Percentiles rank a stretch among this genome's conserved stretches.
Evolutionary conservation across 1,284 basidiomycete genomes (phyloP).

Genomic region (Exobasidium cylindrosporum): DNA sequence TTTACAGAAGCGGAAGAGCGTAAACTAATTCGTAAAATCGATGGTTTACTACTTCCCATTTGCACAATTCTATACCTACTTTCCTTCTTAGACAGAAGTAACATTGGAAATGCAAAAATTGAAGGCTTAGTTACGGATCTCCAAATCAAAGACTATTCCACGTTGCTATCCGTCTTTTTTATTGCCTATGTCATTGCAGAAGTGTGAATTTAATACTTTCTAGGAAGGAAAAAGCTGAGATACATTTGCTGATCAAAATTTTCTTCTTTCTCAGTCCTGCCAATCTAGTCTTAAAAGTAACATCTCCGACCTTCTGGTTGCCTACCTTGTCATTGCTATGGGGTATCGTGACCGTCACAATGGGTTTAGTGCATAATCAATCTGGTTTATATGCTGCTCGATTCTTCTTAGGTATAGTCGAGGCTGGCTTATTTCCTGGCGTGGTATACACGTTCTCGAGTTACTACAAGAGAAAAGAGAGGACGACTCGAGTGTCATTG

Average conservation of each 20-base stretch:
- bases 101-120: conserved; percentile 41
- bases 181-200: conserved; percentile 15
- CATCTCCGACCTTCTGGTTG: conserved; percentile 65
- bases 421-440: conserved; percentile 61
- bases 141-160: conserved; percentile 31
- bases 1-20: conserved; percentile 39
- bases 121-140: conserved; percentile 35
- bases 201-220: too few species aligned
- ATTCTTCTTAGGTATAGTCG: conserved; percentile 57
- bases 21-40: conserved; percentile 37
- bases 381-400: conserved; percentile 64
- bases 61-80: conserved; percentile 30
- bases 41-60: conserved; percentile 37
- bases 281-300: conserved; percentile 59
- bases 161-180: conserved; percentile 33
- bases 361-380: conserved; percentile 63
- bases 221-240: neutral
- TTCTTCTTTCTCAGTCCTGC: conserved; percentile 40
- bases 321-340: conserved; percentile 64
- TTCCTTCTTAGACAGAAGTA: conserved; percentile 34
- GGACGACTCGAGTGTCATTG: conserved; percentile 65
- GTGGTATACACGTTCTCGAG: conserved; percentile 65
- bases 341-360: conserved; percentile 65
- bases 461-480: conserved; percentile 64
- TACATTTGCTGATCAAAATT: conserved; percentile 4